Base-by-base conservation (phyloP, 1,139 yeast species). In the Blastobotrys serpentis region DNA sequence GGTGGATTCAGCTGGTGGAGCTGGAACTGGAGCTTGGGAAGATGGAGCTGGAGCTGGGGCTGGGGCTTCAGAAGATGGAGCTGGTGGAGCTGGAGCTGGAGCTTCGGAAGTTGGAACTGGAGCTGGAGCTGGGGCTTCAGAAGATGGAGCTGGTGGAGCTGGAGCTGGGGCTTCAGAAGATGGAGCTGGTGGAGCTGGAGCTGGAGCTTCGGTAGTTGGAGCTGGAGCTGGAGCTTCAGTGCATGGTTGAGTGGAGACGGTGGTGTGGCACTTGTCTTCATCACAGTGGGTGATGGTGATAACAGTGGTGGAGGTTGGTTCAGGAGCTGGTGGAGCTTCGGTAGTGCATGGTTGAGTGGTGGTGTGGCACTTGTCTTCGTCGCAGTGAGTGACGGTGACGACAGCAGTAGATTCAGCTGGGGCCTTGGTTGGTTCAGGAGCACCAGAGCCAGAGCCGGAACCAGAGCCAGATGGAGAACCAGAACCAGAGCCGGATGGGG, bases 11-110 rank as follows among this genome's bases (percentile, higher is more conserved):
- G 22, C 25, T 17, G 40, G 37, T 16, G 37, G 37, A 17, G 37
- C 21, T 33, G 37, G 37, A 29, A 14, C 32, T 33, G 37, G 37
- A 21, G 37, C 37, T 11, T 33, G 37, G 21, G 37, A 36, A 33
- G 37, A 17, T 10, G 17, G 38, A 25, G 14, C 45, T 43, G 21
- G 18, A 22, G 42, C 30, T 25, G 42, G 32, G 7, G 33, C 42
- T 23, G 52, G 43, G 1, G 50, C 59, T 13, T 52, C 8, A 5
- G 37, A 52, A 46, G 62, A 65, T 33, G 37, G 37, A 6, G 18
- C 21, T 16, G 61, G 59, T 16, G 61, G 59, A 16, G 37, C 37
- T 38, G 25, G 47, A 43, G 36, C 38, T 48, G 46, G 43, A 11
- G 32, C 32, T 11, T 33, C 19, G 17, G 37, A 16, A n/a, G 37